Base-by-base conservation (phyloP, 768 basidiomycete genomes). In the Filobasidium wieringae region DNA sequence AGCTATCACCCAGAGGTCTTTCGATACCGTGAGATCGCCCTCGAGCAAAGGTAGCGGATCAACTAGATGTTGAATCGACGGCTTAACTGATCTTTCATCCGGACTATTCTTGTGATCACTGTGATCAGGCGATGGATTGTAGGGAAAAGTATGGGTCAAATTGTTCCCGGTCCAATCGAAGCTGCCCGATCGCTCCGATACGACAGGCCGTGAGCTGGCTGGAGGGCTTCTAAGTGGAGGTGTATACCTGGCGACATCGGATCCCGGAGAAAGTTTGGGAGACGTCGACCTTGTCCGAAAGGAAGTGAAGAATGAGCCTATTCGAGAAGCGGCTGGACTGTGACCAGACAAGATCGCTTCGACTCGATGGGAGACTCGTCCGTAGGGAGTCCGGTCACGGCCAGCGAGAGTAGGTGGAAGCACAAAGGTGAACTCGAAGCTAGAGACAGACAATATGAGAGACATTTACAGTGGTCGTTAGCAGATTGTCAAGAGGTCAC, bases 1-100 rank as follows among this genome's bases (percentile, higher is more conserved):
- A 4, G 60, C 55, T 8, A 61, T 34, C n/a, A 61, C 57, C 60
- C 60, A 61, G 29, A 61, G 37, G 19, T 61, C 60, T 41, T 61
- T 61, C 26, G 36, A 33, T 1, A 50, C 55, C 31, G 43, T 61
- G 55, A 61, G 51, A 26, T 51, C 55, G 22, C 54, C 60, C 41
- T 43, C 41, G 19, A 43, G 19, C 9, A 8, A 43, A 9, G 41
- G 41, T 24, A 43, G n/a, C n/a, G n/a, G n/a, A n/a, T n/a, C n/a
- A n/a, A n/a, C n/a, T n/a, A n/a, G n/a, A n/a, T n/a, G n/a, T n/a
- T n/a, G n/a, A n/a, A n/a, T n/a, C n/a, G n/a, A n/a, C n/a, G n/a
- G n/a, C n/a, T n/a, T n/a, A n/a, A n/a, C n/a, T n/a, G n/a, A n/a
- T n/a, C n/a, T n/a, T n/a, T n/a, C n/a, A n/a, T n/a, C n/a, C n/a